Evolutionary conservation across 345 rosid species (phyloP).

Genomic region (Gossypium arboreum): DNA sequence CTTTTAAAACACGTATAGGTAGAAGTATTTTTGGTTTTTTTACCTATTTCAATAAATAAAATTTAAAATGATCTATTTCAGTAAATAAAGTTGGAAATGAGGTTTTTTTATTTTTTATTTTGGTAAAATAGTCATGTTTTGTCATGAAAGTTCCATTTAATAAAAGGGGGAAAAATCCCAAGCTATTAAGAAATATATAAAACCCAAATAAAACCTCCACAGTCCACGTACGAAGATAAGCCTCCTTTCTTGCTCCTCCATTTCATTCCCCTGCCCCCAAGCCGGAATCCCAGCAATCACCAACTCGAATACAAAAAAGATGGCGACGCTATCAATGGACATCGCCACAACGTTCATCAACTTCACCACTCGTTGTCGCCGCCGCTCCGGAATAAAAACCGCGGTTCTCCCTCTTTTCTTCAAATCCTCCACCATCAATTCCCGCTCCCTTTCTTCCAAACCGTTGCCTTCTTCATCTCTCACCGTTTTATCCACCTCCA

Average conservation of each 20-base stretch:
- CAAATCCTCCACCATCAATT: slow-evolving; percentile 12
- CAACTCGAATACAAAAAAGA: slow-evolving; percentile 8
- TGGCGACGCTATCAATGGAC: slow-evolving; percentile 60
- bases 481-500: slow-evolving; percentile 19
- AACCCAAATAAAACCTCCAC: no score
- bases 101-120: no score
- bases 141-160: no score
- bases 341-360: slow-evolving; percentile 58
- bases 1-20: accelerated
- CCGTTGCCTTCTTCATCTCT: slow-evolving; percentile 27
- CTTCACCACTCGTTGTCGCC: slow-evolving; percentile 39
- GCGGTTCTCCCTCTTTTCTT: slow-evolving; percentile 36
- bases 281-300: no score
- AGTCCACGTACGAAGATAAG: no score
- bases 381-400: slow-evolving; percentile 29
- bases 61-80: accelerated
- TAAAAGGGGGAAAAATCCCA: no score
- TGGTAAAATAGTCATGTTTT: no score
- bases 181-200: no score
- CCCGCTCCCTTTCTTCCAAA: slow-evolving; percentile 27
- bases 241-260: no score
- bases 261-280: no score
- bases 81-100: no score
- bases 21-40: accelerated
- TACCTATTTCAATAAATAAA: accelerated